Conservation (phyloP, 1,139 yeast genomes). For the Yamadazyma sp. region DNA sequence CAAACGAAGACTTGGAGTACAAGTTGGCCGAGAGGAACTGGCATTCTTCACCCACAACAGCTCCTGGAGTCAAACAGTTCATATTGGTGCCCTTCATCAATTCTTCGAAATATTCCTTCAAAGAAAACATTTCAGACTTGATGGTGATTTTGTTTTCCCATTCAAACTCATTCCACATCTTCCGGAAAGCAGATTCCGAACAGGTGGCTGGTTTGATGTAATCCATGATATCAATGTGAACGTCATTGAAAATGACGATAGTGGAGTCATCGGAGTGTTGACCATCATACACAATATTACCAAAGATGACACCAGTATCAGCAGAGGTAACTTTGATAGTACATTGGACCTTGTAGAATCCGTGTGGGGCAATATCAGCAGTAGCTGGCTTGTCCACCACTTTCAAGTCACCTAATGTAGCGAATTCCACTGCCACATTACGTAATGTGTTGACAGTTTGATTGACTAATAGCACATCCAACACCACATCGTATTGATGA, state of each 20-base stretch:
- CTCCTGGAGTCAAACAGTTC: slow-evolving; percentile 92
- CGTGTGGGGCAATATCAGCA: slow-evolving; percentile 95
- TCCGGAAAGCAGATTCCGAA: slow-evolving; percentile 86
- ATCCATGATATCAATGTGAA: slow-evolving; percentile 95
- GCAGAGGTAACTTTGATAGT: slow-evolving; percentile 95
- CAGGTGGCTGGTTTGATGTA: slow-evolving; percentile 94
- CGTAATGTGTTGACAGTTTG: slow-evolving; percentile 91
- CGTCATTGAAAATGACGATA: slow-evolving; percentile 89
- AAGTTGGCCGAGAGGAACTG: slow-evolving; percentile 92
- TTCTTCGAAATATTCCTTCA: slow-evolving; percentile 78
- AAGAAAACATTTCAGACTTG: slow-evolving; percentile 64
- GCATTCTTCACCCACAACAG: slow-evolving; percentile 81
- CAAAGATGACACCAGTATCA: slow-evolving; percentile 96
- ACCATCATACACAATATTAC: slow-evolving; percentile 95
- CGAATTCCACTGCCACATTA: slow-evolving; percentile 91
- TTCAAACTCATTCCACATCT: slow-evolving; percentile 99
- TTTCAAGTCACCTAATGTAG: slow-evolving; percentile 93
- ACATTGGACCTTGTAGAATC: slow-evolving; percentile 85
- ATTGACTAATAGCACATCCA: slow-evolving; percentile 91
- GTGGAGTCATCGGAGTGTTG: slow-evolving; percentile 89
- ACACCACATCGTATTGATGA: slow-evolving; percentile 92
- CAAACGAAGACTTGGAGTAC: slow-evolving; percentile 91
- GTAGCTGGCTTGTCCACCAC: slow-evolving; percentile 91
- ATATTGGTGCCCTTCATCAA: slow-evolving; percentile 85
- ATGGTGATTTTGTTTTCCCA: slow-evolving; percentile 99